These are phyloP conservation scores for Colletotrichum shisoi DNA, from an alignment of 2,329 filamentous ascomycete species.

Conservation along the genomic window DNA sequence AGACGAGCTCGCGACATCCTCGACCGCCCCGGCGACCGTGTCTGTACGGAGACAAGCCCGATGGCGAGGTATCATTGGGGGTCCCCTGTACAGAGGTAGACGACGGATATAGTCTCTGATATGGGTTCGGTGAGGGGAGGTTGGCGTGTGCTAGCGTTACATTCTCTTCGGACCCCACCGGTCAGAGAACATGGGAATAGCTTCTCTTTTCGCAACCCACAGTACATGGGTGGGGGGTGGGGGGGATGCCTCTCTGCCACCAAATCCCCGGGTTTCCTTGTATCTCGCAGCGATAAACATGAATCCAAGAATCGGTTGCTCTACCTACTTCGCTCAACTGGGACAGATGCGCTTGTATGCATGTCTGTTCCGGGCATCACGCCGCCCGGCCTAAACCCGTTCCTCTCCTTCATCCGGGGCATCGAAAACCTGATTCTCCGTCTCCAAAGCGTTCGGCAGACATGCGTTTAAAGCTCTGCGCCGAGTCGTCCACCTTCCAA, in stretches of 20 bases:
- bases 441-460: constrained; percentile 5
- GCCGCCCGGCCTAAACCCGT: constrained; percentile 10
- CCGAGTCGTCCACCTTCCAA: background rate
- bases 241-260: background rate
- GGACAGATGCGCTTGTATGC: background rate
- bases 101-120: background rate
- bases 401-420: constrained; percentile 7
- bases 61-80: constrained; percentile 21
- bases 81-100: background rate
- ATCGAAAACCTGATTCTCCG: constrained; percentile 27
- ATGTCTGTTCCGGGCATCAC: constrained; percentile 5
- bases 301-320: constrained; percentile 4
- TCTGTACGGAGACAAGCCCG: constrained; percentile 15
- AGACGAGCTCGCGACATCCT: background rate
- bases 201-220: constrained; percentile 24
- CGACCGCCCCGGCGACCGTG: constrained; percentile 16
- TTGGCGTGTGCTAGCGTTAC: constrained; percentile 20
- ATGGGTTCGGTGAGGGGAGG: constrained; percentile 31
- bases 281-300: too few species aligned
- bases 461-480: background rate
- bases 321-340: background rate
- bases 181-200: constrained; percentile 31
- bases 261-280: background rate
- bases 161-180: constrained; percentile 20
- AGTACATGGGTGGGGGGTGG: background rate